Evolutionary conservation across 2,329 filamentous ascomycete genomes (phyloP).

Genomic region (Talaromyces albobiverticillius): DNA sequence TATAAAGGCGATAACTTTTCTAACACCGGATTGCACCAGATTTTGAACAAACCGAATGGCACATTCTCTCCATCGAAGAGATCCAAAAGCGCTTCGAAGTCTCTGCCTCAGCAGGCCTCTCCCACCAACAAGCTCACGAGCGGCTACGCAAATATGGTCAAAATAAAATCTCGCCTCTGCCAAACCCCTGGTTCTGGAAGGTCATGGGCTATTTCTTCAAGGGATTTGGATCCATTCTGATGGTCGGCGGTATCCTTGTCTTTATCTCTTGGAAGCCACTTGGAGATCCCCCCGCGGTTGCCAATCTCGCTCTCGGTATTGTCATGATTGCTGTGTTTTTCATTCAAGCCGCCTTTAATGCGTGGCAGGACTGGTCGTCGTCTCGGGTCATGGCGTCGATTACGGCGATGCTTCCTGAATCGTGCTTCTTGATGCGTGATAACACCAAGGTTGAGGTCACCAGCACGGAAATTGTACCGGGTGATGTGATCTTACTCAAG

Average conservation of each 20-base stretch:
- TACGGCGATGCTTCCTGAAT: slow-evolving; percentile 73
- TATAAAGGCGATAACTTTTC: too few species aligned
- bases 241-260: slow-evolving; percentile 67
- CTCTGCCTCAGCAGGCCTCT: slow-evolving; percentile 58
- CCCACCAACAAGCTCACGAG: slow-evolving; percentile 54
- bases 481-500: slow-evolving; percentile 66
- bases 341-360: slow-evolving; percentile 67
- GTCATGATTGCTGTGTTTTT: slow-evolving; percentile 68
- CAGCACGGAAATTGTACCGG: slow-evolving; percentile 65
- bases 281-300: slow-evolving; percentile 65
- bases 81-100: slow-evolving; percentile 59
- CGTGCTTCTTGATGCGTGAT: slow-evolving; percentile 64
- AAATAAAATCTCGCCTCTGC: slow-evolving; percentile 65
- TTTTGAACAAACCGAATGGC: slow-evolving; percentile 64
- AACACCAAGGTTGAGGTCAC: slow-evolving; percentile 44
- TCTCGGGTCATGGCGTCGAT: slow-evolving; percentile 78
- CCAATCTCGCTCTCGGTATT: slow-evolving; percentile 70
- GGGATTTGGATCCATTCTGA: slow-evolving; percentile 70
- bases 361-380: slow-evolving; percentile 72
- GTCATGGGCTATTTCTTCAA: slow-evolving; percentile 71
- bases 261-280: slow-evolving; percentile 75
- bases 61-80: slow-evolving; percentile 58
- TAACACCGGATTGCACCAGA: too few species aligned
- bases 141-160: slow-evolving; percentile 60
- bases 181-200: slow-evolving; percentile 57